Evolutionary conservation across 225 moss, liverwort and hornwort genomes (phyloP).

Genomic region (Climacium dendroides): DNA sequence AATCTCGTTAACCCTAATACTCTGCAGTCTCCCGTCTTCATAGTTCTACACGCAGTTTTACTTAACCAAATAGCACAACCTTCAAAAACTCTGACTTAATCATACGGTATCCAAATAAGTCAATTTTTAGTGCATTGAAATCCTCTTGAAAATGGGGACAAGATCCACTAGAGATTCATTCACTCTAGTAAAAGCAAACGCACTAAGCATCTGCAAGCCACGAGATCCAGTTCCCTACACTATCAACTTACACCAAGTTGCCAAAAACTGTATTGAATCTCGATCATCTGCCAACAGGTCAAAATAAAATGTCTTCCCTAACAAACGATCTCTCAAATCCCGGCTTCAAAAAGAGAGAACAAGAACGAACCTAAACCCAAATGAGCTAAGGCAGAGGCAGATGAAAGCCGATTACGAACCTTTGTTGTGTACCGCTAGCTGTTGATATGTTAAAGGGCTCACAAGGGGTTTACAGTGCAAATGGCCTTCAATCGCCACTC

Average conservation of each 20-base stretch:
- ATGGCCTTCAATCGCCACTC: background rate
- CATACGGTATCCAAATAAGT: background rate
- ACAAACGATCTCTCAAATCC: background rate
- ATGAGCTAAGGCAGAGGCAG: background rate
- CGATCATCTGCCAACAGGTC: background rate
- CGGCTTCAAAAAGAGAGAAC: background rate
- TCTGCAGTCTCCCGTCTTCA: background rate
- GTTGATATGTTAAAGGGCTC: background rate
- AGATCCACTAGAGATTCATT: background rate
- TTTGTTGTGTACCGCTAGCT: background rate
- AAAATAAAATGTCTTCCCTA: background rate
- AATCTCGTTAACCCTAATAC: background rate
- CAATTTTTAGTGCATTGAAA: background rate
- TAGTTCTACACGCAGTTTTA: background rate
- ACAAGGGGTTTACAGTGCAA: background rate
- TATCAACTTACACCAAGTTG: background rate
- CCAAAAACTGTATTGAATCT: background rate
- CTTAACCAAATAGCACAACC: background rate
- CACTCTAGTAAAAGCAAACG: background rate
- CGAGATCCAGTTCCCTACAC: background rate
- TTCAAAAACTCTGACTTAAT: background rate
- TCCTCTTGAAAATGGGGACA: background rate
- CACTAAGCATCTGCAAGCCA: background rate
- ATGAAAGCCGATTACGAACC: background rate
- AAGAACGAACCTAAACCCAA: background rate